Evolutionary conservation across 2,329 filamentous ascomycete genomes (phyloP).

Genomic region (Cladophialophora psammophila): DNA sequence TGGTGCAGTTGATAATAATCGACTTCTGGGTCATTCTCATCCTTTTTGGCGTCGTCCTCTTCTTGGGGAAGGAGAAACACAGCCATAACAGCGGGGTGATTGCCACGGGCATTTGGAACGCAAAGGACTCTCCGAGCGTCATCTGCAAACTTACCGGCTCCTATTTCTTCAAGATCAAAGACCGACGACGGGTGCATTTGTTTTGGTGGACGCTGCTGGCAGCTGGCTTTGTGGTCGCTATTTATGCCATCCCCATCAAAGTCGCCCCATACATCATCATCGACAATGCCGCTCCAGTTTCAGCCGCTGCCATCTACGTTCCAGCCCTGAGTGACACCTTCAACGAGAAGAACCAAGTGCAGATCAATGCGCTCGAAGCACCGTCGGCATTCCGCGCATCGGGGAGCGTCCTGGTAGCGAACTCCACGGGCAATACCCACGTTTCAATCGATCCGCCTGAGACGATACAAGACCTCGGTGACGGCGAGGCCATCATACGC

Average conservation of each 20-base stretch:
- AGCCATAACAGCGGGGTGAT: slow-evolving; percentile 21
- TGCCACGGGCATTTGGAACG: slow-evolving; percentile 18
- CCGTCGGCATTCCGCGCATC: slow-evolving; percentile 17
- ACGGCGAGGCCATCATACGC: slow-evolving; percentile 17
- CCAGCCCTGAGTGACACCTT: background rate
- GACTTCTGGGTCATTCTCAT: slow-evolving; percentile 18
- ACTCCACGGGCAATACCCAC: slow-evolving; percentile 4
- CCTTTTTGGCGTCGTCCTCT: slow-evolving; percentile 16
- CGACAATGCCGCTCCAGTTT: slow-evolving; percentile 14
- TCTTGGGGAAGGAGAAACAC: slow-evolving; percentile 17
- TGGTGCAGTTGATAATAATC: slow-evolving; percentile 21
- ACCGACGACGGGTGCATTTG: slow-evolving; percentile 9
- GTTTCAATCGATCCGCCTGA: slow-evolving; percentile 13
- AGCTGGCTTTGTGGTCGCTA: slow-evolving; percentile 11
- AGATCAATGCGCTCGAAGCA: slow-evolving; percentile 19
- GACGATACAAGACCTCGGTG: slow-evolving; percentile 11
- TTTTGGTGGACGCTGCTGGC: slow-evolving; percentile 11
- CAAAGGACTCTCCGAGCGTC: slow-evolving; percentile 13
- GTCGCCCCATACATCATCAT: slow-evolving; percentile 22
- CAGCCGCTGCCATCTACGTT: slow-evolving; percentile 11
- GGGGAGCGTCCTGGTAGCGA: slow-evolving; percentile 14
- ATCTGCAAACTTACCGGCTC: slow-evolving; percentile 11
- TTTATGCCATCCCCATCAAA: slow-evolving; percentile 20
- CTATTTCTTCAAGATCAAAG: slow-evolving; percentile 18
- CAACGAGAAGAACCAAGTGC: background rate